Evolutionary conservation across 2,329 filamentous ascomycete genomes (phyloP).

Genomic region (Penicillium sp.): DNA sequence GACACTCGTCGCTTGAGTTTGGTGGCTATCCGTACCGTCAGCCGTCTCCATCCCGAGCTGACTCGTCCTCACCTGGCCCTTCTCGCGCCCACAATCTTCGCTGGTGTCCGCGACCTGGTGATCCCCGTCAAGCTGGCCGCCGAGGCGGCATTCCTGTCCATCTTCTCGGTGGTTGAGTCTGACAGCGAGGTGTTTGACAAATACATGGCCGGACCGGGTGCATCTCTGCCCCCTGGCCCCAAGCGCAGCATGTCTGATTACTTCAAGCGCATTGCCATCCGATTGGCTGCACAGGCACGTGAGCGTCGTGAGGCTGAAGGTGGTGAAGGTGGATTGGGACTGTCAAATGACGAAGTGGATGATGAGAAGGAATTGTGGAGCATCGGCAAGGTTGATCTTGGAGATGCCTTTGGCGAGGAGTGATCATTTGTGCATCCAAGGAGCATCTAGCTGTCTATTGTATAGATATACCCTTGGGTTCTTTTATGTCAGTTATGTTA

Average conservation of each 20-base stretch:
- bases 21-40: constrained; percentile 83
- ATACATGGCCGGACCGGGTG: constrained; percentile 72
- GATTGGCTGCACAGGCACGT: constrained; percentile 81
- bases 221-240: constrained; percentile 67
- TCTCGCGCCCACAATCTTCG: constrained; percentile 83
- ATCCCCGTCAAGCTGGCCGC: constrained; percentile 96
- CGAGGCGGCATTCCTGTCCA: constrained; percentile 87
- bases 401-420: constrained; percentile 49
- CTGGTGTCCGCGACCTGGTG: constrained; percentile 83
- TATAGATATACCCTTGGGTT: constrained; percentile 29
- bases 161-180: constrained; percentile 88
- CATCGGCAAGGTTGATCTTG: constrained; percentile 84
- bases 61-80: constrained; percentile 78
- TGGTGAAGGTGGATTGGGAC: constrained; percentile 78
- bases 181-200: constrained; percentile 87
- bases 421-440: constrained; percentile 23
- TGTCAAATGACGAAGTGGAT: constrained; percentile 88
- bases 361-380: constrained; percentile 97
- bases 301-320: constrained; percentile 92
- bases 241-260: constrained; percentile 96
- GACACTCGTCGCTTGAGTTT: constrained; percentile 85
- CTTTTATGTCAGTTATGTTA: constrained; percentile 8
- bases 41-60: constrained; percentile 75
- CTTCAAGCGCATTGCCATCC: constrained; percentile 87
- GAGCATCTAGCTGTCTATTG: constrained; percentile 23